Evolutionary conservation across 306 rosid genomes (phyloP).

Genomic region (Argentina anserina): DNA sequence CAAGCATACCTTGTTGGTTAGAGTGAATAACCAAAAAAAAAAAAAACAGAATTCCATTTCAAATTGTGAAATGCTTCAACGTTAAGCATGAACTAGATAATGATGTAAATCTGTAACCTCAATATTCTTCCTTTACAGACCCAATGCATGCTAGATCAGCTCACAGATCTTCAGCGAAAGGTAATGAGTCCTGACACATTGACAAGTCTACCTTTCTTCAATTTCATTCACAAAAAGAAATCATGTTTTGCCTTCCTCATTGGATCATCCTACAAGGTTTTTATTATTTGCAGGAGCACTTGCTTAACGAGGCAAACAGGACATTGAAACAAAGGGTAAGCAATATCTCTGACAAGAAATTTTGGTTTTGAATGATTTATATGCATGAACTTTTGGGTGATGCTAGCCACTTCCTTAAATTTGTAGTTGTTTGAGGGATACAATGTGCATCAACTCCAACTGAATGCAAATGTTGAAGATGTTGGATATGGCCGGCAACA

Average conservation of each 20-base stretch:
- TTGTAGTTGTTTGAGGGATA: slow-evolving; percentile 81
- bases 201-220: not conserved
- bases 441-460: slow-evolving; percentile 63
- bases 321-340: slow-evolving; percentile 84
- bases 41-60: not conserved
- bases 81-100: not conserved
- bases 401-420: not conserved
- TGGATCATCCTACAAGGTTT: not conserved
- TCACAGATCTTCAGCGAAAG: slow-evolving; percentile 79
- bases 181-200: slow-evolving; percentile 37
- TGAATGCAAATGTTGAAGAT: slow-evolving; percentile 62
- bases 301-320: slow-evolving; percentile 75
- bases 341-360: not conserved
- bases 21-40: no score
- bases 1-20: not conserved
- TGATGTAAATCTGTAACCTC: not conserved
- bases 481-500: slow-evolving; percentile 68
- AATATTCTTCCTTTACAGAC: slow-evolving; percentile 41
- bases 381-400: slow-evolving; percentile 14
- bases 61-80: not conserved
- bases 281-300: slow-evolving; percentile 51
- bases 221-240: not conserved
- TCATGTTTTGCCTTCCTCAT: not conserved
- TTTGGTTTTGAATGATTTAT: not conserved
- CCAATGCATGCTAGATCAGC: slow-evolving; percentile 86